phyloP scores from a whole-genome alignment of 768 basidiomycete species.

The Pulveroboletus sp. region DNA sequence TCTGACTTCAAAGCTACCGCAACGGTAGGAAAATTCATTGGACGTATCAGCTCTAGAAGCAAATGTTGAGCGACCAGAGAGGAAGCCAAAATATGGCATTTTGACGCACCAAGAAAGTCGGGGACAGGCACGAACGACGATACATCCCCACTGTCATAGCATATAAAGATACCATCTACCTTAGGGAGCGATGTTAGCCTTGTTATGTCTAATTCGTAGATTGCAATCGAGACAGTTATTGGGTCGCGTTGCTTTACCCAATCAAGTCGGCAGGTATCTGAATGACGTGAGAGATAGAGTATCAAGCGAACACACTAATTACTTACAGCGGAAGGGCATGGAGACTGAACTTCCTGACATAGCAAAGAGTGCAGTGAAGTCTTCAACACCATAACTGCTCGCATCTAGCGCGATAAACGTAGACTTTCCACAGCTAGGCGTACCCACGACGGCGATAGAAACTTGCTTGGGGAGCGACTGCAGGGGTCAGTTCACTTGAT shows the following conservation, averaged over 20 bases:
- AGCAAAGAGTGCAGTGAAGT: constrained; percentile 33
- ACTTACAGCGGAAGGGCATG: constrained; percentile 40
- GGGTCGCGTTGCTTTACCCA: constrained; percentile 38
- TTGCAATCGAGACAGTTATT: constrained; percentile 43
- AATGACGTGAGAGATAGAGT: constrained; percentile 20
- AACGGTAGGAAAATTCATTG: constrained; percentile 57
- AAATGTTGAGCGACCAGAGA: constrained; percentile 8
- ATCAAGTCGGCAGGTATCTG: constrained; percentile 32
- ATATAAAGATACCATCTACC: constrained; percentile 78
- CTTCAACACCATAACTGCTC: constrained; percentile 51
- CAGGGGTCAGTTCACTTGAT: constrained; percentile 5
- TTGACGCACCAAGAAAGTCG: constrained; percentile 62
- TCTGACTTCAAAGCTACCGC: constrained; percentile 90
- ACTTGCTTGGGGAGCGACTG: constrained; percentile 34
- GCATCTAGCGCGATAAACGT: constrained; percentile 75
- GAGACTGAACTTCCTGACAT: constrained; percentile 31
- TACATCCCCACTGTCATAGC: constrained; percentile 69
- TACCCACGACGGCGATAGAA: constrained; percentile 76
- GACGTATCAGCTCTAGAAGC: constrained; percentile 50
- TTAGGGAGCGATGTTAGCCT: constrained; percentile 53
- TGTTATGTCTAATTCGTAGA: constrained; percentile 53
- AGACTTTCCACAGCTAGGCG: constrained; percentile 78
- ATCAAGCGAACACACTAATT: background rate
- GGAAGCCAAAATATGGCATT: background rate
- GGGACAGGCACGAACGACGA: constrained; percentile 64